phyloP scores from a whole-genome alignment of 2,329 filamentous ascomycete species.

The Amauroascus niger region DNA sequence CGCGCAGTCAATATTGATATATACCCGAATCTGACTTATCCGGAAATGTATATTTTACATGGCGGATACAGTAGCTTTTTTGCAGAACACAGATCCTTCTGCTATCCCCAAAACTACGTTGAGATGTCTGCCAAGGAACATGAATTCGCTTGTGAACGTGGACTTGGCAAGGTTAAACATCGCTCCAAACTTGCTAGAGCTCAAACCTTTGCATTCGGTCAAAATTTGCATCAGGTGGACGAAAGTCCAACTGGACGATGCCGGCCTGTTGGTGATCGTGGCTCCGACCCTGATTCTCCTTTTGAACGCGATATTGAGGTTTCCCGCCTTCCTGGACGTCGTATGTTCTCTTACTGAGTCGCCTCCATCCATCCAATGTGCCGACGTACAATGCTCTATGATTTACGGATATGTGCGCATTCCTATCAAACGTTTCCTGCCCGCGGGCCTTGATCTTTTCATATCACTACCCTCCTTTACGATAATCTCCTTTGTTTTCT shows the following conservation, averaged over 20 bases:
- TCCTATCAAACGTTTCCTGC: slow-evolving; percentile 3
- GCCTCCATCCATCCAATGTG: not conserved
- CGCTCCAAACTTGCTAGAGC: slow-evolving; percentile 76
- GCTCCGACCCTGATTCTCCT: slow-evolving; percentile 28
- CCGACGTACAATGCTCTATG: slow-evolving; percentile 11
- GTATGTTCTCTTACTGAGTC: slow-evolving; percentile 36
- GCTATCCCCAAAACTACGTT: slow-evolving; percentile 90
- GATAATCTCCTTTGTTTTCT: slow-evolving; percentile 6
- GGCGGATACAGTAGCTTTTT: slow-evolving; percentile 96
- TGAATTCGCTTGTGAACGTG: slow-evolving; percentile 83
- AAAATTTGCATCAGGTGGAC: slow-evolving; percentile 52
- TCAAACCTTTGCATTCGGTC: slow-evolving; percentile 90
- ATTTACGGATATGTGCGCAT: slow-evolving; percentile 4
- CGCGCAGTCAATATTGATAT: slow-evolving; percentile 72
- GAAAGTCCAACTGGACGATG: slow-evolving; percentile 51
- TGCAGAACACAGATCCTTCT: slow-evolving; percentile 63
- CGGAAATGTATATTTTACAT: slow-evolving; percentile 93
- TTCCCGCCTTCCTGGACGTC: slow-evolving; percentile 31
- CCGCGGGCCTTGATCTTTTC: not conserved
- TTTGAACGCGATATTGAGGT: slow-evolving; percentile 30
- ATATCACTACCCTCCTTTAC: not conserved
- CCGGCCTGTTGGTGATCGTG: slow-evolving; percentile 29
- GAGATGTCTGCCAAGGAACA: slow-evolving; percentile 93
- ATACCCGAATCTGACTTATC: slow-evolving; percentile 86
- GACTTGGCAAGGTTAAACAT: slow-evolving; percentile 86